These are phyloP conservation scores for Aspergillus persii DNA, from an alignment of 2,329 filamentous ascomycete species.

Conservation along the genomic window DNA sequence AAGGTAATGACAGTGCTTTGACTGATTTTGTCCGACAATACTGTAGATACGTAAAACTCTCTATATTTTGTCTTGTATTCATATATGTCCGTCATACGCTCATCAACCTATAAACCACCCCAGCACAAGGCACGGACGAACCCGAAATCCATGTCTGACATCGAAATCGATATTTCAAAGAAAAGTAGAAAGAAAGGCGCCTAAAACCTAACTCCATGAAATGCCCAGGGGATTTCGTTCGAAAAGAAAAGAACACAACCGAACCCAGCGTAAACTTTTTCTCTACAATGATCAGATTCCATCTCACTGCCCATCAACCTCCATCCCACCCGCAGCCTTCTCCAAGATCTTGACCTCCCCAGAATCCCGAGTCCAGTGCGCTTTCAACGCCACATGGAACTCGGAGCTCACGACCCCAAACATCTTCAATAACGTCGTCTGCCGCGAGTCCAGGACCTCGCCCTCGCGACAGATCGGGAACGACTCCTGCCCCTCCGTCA, in stretches of 20 bases:
- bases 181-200: conserved; percentile 26
- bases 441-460: conserved; percentile 79
- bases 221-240: conserved; percentile 33
- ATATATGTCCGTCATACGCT: conserved; percentile 31
- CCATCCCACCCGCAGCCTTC: conserved; percentile 39
- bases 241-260: conserved; percentile 19
- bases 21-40: no score
- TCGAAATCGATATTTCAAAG: conserved; percentile 19
- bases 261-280: conserved; percentile 10
- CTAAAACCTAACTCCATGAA: conserved; percentile 36
- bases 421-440: conserved; percentile 90
- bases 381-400: conserved; percentile 78
- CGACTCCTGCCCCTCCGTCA: conserved; percentile 45
- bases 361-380: conserved; percentile 52
- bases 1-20: conserved; percentile 10
- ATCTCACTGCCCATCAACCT: conserved; percentile 36
- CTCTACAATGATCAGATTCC: not conserved
- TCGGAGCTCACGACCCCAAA: conserved; percentile 89
- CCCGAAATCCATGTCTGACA: conserved; percentile 8
- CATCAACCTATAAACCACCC: conserved; percentile 23
- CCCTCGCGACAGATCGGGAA: conserved; percentile 84
- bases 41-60: not conserved
- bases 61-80: conserved; percentile 27
- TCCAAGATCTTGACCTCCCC: conserved; percentile 42
- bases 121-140: not conserved